A percentile compares a stretch with the other conserved stretches of the same genome.
phyloP scores from a whole-genome alignment of 2,329 filamentous ascomycete species.

The Sporothrix euskadiensis region DNA sequence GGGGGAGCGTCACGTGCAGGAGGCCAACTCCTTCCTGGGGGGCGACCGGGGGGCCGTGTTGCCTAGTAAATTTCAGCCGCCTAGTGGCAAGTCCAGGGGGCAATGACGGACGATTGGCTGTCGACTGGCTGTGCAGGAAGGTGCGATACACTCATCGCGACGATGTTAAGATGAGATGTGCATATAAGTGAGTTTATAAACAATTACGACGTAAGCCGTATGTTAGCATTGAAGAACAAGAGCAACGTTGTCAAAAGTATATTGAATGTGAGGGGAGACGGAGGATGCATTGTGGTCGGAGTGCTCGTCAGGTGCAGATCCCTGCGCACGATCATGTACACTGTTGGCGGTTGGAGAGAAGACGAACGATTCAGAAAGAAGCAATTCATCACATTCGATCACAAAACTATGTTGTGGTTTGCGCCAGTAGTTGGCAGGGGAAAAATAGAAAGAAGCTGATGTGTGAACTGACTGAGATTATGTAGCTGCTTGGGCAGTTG shows the following conservation, averaged over 20 bases:
- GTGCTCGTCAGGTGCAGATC: conserved; percentile 26
- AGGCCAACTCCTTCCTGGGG: not conserved
- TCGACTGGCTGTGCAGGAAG: conserved; percentile 5
- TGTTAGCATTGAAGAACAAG: not conserved
- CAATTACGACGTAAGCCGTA: not conserved
- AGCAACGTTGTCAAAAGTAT: not conserved
- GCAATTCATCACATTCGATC: not conserved
- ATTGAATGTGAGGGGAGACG: not conserved
- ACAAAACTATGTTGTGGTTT: not conserved
- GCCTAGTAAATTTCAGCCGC: conserved; percentile 6
- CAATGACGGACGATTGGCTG: conserved; percentile 5
- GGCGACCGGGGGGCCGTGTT: not conserved
- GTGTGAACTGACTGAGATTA: too few species aligned
- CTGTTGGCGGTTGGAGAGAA: not conserved
- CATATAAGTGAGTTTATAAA: not conserved
- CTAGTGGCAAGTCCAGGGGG: conserved; percentile 16
- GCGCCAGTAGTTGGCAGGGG: too few species aligned
- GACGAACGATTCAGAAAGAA: not conserved
- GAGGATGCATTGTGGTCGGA: not conserved
- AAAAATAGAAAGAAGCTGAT: not conserved
- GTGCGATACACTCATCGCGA: not conserved
- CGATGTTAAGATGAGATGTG: not conserved
- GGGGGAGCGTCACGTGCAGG: conserved; percentile 23
- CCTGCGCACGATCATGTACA: not conserved
- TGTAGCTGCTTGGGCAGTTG: too few species aligned